Base-by-base conservation (phyloP, 768 basidiomycete species). In the Russula earlei region DNA sequence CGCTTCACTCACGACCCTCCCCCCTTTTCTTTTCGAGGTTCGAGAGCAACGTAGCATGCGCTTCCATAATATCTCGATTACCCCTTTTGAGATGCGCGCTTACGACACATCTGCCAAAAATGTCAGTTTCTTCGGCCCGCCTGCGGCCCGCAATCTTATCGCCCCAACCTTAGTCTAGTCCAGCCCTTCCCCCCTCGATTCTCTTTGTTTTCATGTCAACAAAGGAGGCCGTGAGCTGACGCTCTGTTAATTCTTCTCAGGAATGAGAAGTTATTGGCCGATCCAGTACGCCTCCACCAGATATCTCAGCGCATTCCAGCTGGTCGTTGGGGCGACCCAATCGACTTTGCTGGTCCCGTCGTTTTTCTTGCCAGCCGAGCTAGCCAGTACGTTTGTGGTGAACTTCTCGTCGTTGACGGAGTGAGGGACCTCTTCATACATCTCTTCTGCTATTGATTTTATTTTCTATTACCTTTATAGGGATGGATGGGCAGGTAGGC, bases 251-350 rank as follows among this genome's bases (percentile, higher is more conserved):
- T 42, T 44, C 45, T 57, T 59, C 58, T 31, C 68, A 84, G 83
- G 82, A 85, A 85, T 69, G 77, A 79, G 64, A 77, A 76, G 55
- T 73, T 85, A 48, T 74, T 85, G 59, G 72, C 74, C 57, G 81
- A 86, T 70, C 78, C 82, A 31, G 73, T 73, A 36, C 77, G 84
- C 43, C 74, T 74, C 49, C 75, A 75, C 48, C 85, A 86, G 67
- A 86, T 86, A 67, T 76, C 82, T 51, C 85, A 85, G 64, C 75
- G 84, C 42, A 85, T 86, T 51, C 84, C 84, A 20, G 80, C 80
- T 5, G 79, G 77, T 22, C 71, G 85, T 59, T 86, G 85, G 84
- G 85, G 82, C 49, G 68, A 70, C 43, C 84, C 84, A 6, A 68
- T 66, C 7, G 84, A 86, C 70, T 84, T 86, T 67, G 82, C 80